phyloP scores from a whole-genome alignment of 2,329 filamentous ascomycete species.

The Berkeleyomyces rouxiae region DNA sequence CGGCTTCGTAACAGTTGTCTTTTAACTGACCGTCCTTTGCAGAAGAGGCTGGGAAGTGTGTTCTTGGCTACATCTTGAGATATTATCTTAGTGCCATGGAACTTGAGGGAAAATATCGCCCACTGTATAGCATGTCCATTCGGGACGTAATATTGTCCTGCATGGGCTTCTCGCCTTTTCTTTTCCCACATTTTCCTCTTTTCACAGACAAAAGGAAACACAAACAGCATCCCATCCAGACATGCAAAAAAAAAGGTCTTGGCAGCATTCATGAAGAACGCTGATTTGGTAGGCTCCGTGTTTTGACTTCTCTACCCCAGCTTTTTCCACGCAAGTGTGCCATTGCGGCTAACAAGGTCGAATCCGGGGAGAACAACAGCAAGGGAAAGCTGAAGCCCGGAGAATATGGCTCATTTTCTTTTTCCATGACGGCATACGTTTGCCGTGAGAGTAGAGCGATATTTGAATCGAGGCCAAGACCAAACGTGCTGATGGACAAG shows the following conservation, averaged over 20 bases:
- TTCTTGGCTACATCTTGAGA: not conserved
- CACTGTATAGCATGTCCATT: not conserved
- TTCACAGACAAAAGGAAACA: not conserved
- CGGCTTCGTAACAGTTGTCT: not conserved
- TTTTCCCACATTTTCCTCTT: not conserved
- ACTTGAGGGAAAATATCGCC: not conserved
- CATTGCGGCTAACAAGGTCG: not conserved
- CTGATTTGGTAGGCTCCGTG: not conserved
- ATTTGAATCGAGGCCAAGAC: not conserved
- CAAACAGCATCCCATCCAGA: not conserved
- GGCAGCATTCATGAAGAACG: not conserved
- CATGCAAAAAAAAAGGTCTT: not conserved
- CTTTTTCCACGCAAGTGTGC: not conserved
- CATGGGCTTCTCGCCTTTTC: not conserved
- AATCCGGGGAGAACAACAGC: not conserved
- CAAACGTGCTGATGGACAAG: not conserved
- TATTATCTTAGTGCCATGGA: not conserved
- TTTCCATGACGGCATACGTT: not conserved
- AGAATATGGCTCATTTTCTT: not conserved
- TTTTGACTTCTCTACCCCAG: not conserved
- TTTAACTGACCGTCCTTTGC: not conserved
- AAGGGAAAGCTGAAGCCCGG: not conserved
- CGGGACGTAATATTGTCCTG: no score
- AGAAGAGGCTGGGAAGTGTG: not conserved
- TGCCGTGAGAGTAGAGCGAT: not conserved